Percentiles rank a stretch among this genome's conserved stretches.
Conservation (phyloP, 2,329 filamentous ascomycete genomes). For the Chaetothyriales sp. region DNA sequence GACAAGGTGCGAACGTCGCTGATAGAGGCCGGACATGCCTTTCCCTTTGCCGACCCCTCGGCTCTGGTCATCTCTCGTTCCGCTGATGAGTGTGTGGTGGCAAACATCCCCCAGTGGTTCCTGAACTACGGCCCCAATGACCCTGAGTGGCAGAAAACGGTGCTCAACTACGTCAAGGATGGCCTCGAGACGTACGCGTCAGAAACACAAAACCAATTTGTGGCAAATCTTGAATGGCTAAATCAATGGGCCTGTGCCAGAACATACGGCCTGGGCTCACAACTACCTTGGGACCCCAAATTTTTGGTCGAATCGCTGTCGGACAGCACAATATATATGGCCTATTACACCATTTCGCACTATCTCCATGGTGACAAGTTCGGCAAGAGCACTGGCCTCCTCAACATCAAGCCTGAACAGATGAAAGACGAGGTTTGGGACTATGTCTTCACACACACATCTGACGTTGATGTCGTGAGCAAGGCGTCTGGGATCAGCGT, state of each 20-base stretch:
- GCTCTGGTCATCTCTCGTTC: slow-evolving; percentile 76
- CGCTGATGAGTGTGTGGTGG: slow-evolving; percentile 83
- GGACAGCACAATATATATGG: slow-evolving; percentile 77
- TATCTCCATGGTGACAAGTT: slow-evolving; percentile 72
- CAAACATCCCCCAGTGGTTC: slow-evolving; percentile 94
- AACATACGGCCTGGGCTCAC: slow-evolving; percentile 82
- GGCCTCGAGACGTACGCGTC: slow-evolving; percentile 65
- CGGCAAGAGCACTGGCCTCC: slow-evolving; percentile 53
- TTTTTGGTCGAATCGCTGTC: slow-evolving; percentile 86
- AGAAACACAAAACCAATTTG: slow-evolving; percentile 66
- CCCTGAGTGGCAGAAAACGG: slow-evolving; percentile 60
- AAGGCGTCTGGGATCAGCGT: slow-evolving; percentile 55
- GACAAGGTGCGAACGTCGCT: slow-evolving; percentile 66
- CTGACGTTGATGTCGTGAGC: slow-evolving; percentile 50
- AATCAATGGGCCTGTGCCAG: slow-evolving; percentile 91
- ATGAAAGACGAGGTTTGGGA: slow-evolving; percentile 96
- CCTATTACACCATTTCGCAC: slow-evolving; percentile 46
- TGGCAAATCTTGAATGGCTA: slow-evolving; percentile 78
- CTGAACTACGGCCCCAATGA: slow-evolving; percentile 85
- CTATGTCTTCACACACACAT: slow-evolving; percentile 71
- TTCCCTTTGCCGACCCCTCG: slow-evolving; percentile 88
- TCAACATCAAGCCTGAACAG: slow-evolving; percentile 62
- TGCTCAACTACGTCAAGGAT: slow-evolving; percentile 55
- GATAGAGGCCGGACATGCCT: slow-evolving; percentile 62
- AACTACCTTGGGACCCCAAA: slow-evolving; percentile 80